Evolutionary conservation across 148 eudicot genomes (phyloP).

Genomic region (Diospyros kaki): DNA sequence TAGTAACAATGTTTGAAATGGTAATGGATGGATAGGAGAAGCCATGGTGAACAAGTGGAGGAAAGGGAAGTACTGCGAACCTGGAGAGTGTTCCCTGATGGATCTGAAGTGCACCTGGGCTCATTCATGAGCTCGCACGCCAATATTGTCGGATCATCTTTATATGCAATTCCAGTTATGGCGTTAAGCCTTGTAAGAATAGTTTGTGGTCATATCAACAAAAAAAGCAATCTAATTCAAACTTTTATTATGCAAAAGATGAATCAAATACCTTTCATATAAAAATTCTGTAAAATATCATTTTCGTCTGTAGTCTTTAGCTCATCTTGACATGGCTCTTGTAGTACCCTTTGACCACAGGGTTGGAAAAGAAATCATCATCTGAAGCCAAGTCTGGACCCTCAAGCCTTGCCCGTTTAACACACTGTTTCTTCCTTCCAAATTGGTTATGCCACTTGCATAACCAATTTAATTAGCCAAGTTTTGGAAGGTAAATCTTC

Average conservation of each 20-base stretch:
- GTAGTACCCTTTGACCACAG: constrained; percentile 50
- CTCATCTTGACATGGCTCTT: constrained; percentile 60
- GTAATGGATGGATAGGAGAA: too few relatives aligned
- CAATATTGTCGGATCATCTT: constrained; percentile 72
- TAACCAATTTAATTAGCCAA: constrained; percentile 31
- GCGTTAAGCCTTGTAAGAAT: constrained; percentile 60
- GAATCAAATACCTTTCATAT: too few relatives aligned
- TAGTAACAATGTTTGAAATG: too few relatives aligned
- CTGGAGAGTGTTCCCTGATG: constrained; percentile 60
- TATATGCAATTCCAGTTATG: constrained; percentile 51
- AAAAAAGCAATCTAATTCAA: too few relatives aligned
- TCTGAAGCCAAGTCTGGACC: constrained; percentile 44
- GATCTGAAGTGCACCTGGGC: constrained; percentile 62
- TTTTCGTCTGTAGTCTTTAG: too few relatives aligned
- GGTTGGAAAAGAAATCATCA: constrained; percentile 64
- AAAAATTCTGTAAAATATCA: too few relatives aligned
- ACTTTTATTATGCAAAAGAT: too few relatives aligned
- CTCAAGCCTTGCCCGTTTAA: constrained; percentile 56
- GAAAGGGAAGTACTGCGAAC: constrained; percentile 14
- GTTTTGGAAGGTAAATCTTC: not conserved
- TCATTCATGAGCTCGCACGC: constrained; percentile 95
- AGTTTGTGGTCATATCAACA: constrained; percentile 22
- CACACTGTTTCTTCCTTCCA: constrained; percentile 76
- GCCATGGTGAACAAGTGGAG: too few relatives aligned
- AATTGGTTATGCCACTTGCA: constrained; percentile 44